phyloP scores from a whole-genome alignment of 768 basidiomycete genomes.

The Dendrothele bispora region DNA sequence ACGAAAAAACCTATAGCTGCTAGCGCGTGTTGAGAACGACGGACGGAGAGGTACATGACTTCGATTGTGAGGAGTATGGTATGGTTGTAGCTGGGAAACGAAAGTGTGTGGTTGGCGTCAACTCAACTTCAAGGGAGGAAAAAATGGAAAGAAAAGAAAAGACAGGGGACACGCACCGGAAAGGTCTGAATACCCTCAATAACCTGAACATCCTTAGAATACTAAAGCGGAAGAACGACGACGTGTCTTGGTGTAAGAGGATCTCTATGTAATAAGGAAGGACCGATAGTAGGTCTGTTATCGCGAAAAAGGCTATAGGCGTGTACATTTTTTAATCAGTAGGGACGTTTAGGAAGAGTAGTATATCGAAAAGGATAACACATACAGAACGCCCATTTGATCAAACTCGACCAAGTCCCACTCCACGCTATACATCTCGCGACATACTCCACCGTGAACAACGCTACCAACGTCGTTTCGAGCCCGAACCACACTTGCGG shows the following conservation, averaged over 20 bases:
- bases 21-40: constrained; percentile 83
- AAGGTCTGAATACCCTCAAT: constrained; percentile 85
- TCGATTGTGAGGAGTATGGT: constrained; percentile 86
- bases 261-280: constrained; percentile 90
- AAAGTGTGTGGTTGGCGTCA: too few relatives aligned
- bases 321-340: too few relatives aligned
- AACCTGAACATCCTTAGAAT: constrained; percentile 90
- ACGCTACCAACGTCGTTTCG: constrained; percentile 79
- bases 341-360: constrained; percentile 10
- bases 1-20: constrained; percentile 89
- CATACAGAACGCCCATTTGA: constrained; percentile 71
- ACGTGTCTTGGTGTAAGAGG: constrained; percentile 83
- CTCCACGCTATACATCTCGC: constrained; percentile 77
- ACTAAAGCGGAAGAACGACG: constrained; percentile 86
- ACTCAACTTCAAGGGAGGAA: too few relatives aligned
- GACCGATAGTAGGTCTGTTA: constrained; percentile 84
- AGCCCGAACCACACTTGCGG: constrained; percentile 82
- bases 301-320: constrained; percentile 71
- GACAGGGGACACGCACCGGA: too few relatives aligned
- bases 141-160: too few relatives aligned
- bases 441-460: constrained; percentile 87
- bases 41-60: constrained; percentile 89
- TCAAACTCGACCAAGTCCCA: constrained; percentile 56
- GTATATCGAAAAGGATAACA: constrained; percentile 2
- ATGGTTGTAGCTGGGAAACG: constrained; percentile 75